Evolutionary conservation across 768 basidiomycete species (phyloP), one percentile per base, ranked within the genome.

Genomic region (Psilocybe tampanensis): DNA sequence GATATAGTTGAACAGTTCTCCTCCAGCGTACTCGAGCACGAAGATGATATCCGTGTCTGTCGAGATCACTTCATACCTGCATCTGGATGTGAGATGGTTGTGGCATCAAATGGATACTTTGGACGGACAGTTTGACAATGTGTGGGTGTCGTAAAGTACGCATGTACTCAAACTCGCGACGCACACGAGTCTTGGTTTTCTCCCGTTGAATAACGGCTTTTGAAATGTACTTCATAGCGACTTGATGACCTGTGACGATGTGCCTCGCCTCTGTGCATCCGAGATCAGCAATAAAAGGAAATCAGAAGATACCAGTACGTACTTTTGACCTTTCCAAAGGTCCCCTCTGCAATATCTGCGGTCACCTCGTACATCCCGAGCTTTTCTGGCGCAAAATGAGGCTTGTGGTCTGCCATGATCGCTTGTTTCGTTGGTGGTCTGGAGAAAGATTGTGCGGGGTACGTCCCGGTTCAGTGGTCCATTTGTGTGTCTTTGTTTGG

Each of bases 271-370:
- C 95, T 98, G 54, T 42, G 34, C 48, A 52, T 51, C 22, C 49
- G 19, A 34, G 64, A 55, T 60, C 43, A 55, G 55, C 34, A 47
- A 43, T 17, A 8, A 21, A 36, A 52, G 50, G 52, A 47, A 58
- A 61, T 41, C 34, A 54, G 5, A 56, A 19, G 45, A 47, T 29
- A 17, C 13, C 21, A 17, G 19, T 21, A 85, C 94, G 72, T 73
- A 97, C 96, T 92, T 82, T 98, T 98, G 70, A 99, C 97, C 76
- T 97, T 98, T 54, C 96, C 97, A 77, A 98, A 99, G 11, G 94
- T 96, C 2, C 97, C 97, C 62, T 95, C 94, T 18, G 95, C 96
- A 57, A 98, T 90, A 62, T 95, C 94, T 55, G 85, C 74, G 53
- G 89, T 83, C 56, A 98, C 86, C 41, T 84, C 90, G 74, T 98